phyloP scores from a whole-genome alignment of 2,329 filamentous ascomycete species.

The Arthrocladium fulminans region DNA sequence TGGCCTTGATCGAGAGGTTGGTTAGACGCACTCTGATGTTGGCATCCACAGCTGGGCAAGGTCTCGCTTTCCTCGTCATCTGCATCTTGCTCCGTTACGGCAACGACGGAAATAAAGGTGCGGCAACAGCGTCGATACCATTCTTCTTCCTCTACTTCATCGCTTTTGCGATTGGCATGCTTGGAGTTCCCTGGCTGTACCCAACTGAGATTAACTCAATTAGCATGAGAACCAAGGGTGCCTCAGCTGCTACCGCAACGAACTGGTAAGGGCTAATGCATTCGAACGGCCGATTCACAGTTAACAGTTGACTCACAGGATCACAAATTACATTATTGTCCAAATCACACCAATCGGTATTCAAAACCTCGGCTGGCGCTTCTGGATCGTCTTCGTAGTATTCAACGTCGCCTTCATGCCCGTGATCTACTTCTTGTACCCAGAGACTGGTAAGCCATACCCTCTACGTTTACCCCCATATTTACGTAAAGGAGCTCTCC shows the following conservation, averaged over 20 bases:
- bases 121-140: constrained; percentile 32
- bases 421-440: constrained; percentile 36
- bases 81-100: constrained; percentile 41
- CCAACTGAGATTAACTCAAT: constrained; percentile 44
- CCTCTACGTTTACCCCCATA: too few relatives aligned
- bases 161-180: constrained; percentile 44
- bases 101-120: constrained; percentile 28
- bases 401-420: constrained; percentile 42
- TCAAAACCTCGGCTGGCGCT: constrained; percentile 32
- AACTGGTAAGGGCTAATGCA: too few relatives aligned
- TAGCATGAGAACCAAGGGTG: constrained; percentile 42
- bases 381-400: constrained; percentile 39
- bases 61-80: constrained; percentile 44
- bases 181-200: constrained; percentile 41
- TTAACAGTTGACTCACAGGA: too few relatives aligned
- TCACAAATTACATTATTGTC: constrained; percentile 28
- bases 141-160: constrained; percentile 50
- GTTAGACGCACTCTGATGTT: constrained; percentile 53
- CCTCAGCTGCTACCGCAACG: constrained; percentile 41
- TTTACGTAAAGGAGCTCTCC: too few relatives aligned
- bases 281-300: too few relatives aligned
- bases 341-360: constrained; percentile 40
- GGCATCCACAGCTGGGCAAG: constrained; percentile 46
- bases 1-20: constrained; percentile 42
- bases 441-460: too few relatives aligned